These are phyloP conservation scores for Spinacia oleracea DNA, from an alignment of 179 eudicot species.

Conservation along the genomic window DNA sequence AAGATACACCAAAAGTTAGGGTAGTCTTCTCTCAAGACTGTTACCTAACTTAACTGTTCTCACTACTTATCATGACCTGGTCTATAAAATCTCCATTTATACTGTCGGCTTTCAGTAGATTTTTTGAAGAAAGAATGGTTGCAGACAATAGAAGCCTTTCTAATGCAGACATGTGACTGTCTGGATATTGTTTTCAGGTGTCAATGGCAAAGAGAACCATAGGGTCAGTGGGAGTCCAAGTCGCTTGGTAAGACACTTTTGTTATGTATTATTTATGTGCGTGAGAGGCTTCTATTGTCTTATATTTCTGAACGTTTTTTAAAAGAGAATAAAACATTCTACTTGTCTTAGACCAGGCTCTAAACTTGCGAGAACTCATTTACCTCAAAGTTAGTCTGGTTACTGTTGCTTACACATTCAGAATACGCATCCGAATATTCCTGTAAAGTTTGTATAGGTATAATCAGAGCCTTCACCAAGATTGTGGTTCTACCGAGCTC, in stretches of 20 bases:
- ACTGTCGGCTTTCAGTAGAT: background rate
- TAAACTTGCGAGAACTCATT: background rate
- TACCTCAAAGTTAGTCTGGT: background rate
- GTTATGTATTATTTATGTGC: background rate
- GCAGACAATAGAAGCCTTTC: too few species aligned
- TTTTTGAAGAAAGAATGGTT: background rate
- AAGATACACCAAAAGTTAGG: too few species aligned
- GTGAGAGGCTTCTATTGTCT: background rate
- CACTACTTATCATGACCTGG: too few species aligned
- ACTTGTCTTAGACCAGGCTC: background rate
- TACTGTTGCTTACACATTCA: background rate
- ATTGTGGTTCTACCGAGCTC: background rate
- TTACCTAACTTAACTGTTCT: too few species aligned
- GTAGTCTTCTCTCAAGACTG: too few species aligned
- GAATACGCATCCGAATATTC: background rate
- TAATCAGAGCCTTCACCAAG: background rate
- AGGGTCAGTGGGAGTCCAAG: slow-evolving; percentile 77
- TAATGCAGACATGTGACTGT: slow-evolving; percentile 12
- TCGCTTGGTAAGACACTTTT: slow-evolving; percentile 60
- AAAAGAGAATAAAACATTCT: background rate
- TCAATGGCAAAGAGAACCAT: slow-evolving; percentile 94
- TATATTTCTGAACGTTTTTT: background rate
- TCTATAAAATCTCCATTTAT: background rate
- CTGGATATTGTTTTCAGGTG: slow-evolving; percentile 50
- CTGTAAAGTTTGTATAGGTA: background rate